Conservation (phyloP, 371 early-diverging fungal genomes). For the Dipsacomyces acuminosporus region DNA sequence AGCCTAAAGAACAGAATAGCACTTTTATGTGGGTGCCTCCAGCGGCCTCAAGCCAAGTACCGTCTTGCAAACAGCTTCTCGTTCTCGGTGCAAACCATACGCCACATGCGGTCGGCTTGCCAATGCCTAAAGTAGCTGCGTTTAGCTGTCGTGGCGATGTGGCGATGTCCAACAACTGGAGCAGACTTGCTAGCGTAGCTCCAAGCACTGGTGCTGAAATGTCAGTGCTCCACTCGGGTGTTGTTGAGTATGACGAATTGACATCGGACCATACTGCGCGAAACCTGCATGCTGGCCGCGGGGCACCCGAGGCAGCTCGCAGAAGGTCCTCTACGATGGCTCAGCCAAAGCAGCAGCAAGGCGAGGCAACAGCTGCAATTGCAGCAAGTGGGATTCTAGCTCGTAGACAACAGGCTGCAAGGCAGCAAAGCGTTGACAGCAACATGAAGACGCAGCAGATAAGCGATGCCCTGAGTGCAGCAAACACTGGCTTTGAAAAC, state of each 20-base stretch:
- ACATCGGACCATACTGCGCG: not conserved
- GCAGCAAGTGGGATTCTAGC: slow-evolving; percentile 14
- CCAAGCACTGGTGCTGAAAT: slow-evolving; percentile 16
- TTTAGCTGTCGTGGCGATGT: slow-evolving; percentile 33
- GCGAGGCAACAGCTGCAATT: slow-evolving; percentile 5
- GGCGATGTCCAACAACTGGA: slow-evolving; percentile 36
- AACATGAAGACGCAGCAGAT: slow-evolving; percentile 7
- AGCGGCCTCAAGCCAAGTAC: slow-evolving; percentile 7
- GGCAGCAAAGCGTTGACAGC: slow-evolving; percentile 1
- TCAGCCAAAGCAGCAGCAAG: slow-evolving; percentile 3
- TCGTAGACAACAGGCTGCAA: slow-evolving; percentile 14
- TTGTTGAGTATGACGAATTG: slow-evolving; percentile 27
- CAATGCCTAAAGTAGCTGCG: slow-evolving; percentile 13
- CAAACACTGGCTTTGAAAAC: slow-evolving; percentile 5
- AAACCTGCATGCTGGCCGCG: not conserved
- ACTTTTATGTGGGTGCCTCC: slow-evolving; percentile 35
- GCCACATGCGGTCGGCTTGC: slow-evolving; percentile 10
- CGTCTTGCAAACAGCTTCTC: slow-evolving; percentile 19
- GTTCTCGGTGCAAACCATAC: slow-evolving; percentile 6
- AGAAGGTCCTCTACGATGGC: not conserved
- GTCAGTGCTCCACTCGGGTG: slow-evolving; percentile 19
- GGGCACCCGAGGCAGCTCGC: not conserved
- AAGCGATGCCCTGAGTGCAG: slow-evolving; percentile 11
- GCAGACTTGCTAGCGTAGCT: slow-evolving; percentile 12
- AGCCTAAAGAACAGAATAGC: slow-evolving; percentile 5